Conservation (phyloP, 2,329 filamentous ascomycete genomes). For the Alternaria metachromatica region DNA sequence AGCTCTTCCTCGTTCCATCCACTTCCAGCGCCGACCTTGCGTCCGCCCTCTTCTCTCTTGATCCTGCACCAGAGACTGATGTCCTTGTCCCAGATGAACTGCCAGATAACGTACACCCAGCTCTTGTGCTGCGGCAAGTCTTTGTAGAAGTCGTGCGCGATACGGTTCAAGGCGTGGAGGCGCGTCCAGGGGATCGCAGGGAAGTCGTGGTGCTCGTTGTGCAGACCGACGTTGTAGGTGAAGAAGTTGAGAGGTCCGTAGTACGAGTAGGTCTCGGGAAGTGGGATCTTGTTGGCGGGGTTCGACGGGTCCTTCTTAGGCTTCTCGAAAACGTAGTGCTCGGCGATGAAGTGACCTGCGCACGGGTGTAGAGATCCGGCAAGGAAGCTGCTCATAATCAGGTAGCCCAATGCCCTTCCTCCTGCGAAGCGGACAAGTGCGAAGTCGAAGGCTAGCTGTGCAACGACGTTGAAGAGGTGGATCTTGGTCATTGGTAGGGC, state of each 20-base stretch:
- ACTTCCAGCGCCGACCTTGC: constrained; percentile 59
- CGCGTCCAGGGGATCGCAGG: constrained; percentile 95
- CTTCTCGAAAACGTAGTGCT: constrained; percentile 70
- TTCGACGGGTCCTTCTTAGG: constrained; percentile 63
- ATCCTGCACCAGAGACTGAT: constrained; percentile 92
- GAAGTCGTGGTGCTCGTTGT: constrained; percentile 99
- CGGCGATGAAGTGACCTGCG: constrained; percentile 97
- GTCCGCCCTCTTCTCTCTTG: constrained; percentile 82
- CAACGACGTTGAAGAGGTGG: constrained; percentile 79
- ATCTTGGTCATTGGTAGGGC: constrained; percentile 84
- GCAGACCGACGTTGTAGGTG: constrained; percentile 95
- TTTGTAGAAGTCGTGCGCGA: constrained; percentile 90
- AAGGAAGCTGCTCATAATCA: constrained; percentile 89
- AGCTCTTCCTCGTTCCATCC: constrained; percentile 58
- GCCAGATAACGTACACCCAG: constrained; percentile 94
- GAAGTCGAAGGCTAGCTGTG: constrained; percentile 80
- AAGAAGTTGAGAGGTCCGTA: constrained; percentile 91
- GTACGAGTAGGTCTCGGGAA: constrained; percentile 96
- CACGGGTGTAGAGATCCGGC: constrained; percentile 93
- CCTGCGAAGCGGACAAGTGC: constrained; percentile 68
- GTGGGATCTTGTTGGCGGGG: constrained; percentile 56
- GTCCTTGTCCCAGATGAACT: constrained; percentile 88
- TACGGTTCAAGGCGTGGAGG: constrained; percentile 75
- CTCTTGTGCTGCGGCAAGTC: constrained; percentile 85
- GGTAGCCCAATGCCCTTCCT: constrained; percentile 74